Percentiles rank a stretch among this genome's conserved stretches.
Evolutionary conservation across 1,139 yeast species (phyloP).

Genomic region (Geotrichum siamense): DNA sequence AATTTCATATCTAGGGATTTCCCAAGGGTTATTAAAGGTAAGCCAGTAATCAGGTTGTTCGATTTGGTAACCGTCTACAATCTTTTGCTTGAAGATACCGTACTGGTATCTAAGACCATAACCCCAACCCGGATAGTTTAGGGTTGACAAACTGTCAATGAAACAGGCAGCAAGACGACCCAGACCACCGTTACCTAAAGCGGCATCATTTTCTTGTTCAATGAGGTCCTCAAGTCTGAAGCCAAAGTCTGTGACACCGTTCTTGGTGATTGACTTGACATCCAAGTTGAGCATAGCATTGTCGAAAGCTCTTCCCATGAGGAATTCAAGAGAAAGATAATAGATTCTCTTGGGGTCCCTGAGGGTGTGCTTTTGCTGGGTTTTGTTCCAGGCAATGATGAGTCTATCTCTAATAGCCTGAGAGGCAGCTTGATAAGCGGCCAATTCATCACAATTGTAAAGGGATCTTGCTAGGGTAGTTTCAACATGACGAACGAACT

Average conservation of each 20-base stretch:
- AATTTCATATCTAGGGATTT: conserved; percentile 76
- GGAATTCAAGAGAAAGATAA: conserved; percentile 78
- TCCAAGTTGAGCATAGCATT: conserved; percentile 81
- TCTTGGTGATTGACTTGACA: conserved; percentile 46
- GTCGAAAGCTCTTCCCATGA: conserved; percentile 95
- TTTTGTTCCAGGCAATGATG: conserved; percentile 84
- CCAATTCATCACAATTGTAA: conserved; percentile 86
- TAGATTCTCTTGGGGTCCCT: conserved; percentile 83
- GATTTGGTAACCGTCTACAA: conserved; percentile 87
- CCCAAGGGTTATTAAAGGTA: conserved; percentile 86
- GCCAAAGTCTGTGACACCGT: conserved; percentile 67
- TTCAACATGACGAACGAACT: conserved; percentile 80
- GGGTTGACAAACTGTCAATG: conserved; percentile 79
- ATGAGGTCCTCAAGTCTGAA: conserved; percentile 82
- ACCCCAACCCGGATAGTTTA: conserved; percentile 93
- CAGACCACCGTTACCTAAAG: conserved; percentile 90
- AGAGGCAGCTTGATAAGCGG: conserved; percentile 89
- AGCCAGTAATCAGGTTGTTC: conserved; percentile 95
- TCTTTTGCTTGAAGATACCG: conserved; percentile 87
- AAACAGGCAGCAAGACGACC: conserved; percentile 95
- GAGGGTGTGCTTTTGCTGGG: conserved; percentile 82
- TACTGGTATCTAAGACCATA: conserved; percentile 90
- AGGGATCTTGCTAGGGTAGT: conserved; percentile 81
- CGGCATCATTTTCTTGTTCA: conserved; percentile 88
- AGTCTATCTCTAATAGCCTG: conserved; percentile 71